Percentiles rank a stretch among this genome's conserved stretches.
Evolutionary conservation across 2,329 filamentous ascomycete species (phyloP).

Genomic region (Phaeoacremonium minimum): DNA sequence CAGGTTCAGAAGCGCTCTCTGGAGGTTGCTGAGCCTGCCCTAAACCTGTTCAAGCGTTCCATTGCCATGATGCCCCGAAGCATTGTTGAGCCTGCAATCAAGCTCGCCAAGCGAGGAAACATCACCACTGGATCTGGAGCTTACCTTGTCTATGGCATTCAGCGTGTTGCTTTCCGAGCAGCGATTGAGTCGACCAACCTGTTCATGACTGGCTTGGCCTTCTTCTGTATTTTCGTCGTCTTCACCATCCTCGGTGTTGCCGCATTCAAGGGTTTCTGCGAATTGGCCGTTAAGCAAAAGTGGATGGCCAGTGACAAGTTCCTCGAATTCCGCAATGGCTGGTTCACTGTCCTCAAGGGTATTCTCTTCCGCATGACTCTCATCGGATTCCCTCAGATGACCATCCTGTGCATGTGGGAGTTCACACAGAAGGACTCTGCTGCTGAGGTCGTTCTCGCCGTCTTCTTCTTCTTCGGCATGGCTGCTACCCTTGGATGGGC

Average conservation of each 20-base stretch:
- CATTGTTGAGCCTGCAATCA: conserved; percentile 21
- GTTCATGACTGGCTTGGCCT: conserved; percentile 85
- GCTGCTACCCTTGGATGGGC: conserved; percentile 77
- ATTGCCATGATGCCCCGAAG: conserved; percentile 45
- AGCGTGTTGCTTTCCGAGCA: conserved; percentile 82
- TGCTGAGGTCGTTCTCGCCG: conserved; percentile 79
- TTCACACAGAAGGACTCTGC: conserved; percentile 81
- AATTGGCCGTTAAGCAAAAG: conserved; percentile 67
- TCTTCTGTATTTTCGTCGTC: conserved; percentile 81
- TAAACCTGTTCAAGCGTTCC: conserved; percentile 50
- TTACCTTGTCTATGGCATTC: conserved; percentile 72
- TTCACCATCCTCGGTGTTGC: conserved; percentile 69
- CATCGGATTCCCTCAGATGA: conserved; percentile 89
- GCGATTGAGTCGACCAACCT: conserved; percentile 86
- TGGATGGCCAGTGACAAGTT: conserved; percentile 85
- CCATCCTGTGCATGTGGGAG: conserved; percentile 89
- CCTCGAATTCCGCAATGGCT: conserved; percentile 88
- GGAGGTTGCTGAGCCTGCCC: conserved; percentile 22
- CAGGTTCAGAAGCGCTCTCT: conserved; percentile 65
- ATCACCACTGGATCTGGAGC: conserved; percentile 49
- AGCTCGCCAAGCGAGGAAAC: conserved; percentile 49
- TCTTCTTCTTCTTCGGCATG: conserved; percentile 85
- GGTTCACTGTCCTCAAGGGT: conserved; percentile 88
- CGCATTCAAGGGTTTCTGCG: conserved; percentile 76
- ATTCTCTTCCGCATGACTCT: conserved; percentile 88